Evolutionary conservation across 2,329 filamentous ascomycete species (phyloP).

Genomic region (Talaromyces verruculosus): DNA sequence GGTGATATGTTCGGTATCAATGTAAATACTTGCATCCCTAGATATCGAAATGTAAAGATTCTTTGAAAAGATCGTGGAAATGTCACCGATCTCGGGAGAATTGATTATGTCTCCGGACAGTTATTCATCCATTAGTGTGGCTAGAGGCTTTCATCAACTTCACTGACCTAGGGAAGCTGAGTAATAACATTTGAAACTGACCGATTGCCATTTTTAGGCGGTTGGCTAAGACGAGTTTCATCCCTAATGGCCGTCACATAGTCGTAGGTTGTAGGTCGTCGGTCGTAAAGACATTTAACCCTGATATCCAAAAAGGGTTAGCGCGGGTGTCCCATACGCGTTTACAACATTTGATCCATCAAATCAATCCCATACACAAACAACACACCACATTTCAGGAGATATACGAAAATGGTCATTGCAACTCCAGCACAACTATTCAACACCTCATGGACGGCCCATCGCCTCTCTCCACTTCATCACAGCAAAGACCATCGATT

Average conservation of each 20-base stretch:
- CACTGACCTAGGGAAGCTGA: not conserved
- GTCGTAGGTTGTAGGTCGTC: not conserved
- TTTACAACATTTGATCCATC: not conserved
- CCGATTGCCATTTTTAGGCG: not conserved
- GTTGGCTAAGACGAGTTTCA: not conserved
- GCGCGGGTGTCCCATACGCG: not conserved
- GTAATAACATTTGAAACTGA: not conserved
- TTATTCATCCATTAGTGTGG: not conserved
- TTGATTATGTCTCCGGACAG: not conserved
- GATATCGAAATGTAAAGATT: not conserved
- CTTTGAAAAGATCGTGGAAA: not conserved
- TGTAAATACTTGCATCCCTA: not conserved
- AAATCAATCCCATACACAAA: not conserved
- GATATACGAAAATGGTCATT: conserved; percentile 28
- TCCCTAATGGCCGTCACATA: not conserved
- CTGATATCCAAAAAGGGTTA: not conserved
- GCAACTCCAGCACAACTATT: conserved; percentile 45
- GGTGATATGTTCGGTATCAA: no score
- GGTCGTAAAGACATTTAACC: not conserved
- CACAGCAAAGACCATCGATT: conserved; percentile 43
- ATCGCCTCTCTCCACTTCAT: conserved; percentile 56
- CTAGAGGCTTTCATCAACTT: not conserved
- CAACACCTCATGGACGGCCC: conserved; percentile 55
- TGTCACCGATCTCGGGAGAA: not conserved
- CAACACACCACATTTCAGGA: not conserved